These are phyloP conservation scores for Lactarius sanguifluus DNA, from an alignment of 768 basidiomycete species.

Conservation along the genomic window DNA sequence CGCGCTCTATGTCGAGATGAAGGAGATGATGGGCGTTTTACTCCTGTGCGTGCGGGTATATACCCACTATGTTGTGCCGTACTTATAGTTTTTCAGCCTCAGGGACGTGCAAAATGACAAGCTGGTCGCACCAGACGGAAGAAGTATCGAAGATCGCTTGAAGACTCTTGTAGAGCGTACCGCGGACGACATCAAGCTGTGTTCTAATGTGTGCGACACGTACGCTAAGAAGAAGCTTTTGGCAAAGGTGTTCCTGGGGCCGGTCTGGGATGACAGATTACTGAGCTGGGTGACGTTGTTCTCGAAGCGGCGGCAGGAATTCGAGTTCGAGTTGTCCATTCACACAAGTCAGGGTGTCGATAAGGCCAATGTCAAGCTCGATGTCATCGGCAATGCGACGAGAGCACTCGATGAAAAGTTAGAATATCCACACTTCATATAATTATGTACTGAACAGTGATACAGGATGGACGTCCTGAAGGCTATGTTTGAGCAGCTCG, in stretches of 20 bases:
- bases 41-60: slow-evolving; percentile 10
- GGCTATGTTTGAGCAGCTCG: slow-evolving; percentile 25
- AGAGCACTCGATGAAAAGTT: slow-evolving; percentile 30
- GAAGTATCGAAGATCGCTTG: slow-evolving; percentile 38
- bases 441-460: neutral
- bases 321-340: slow-evolving; percentile 35
- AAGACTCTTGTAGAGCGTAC: slow-evolving; percentile 34
- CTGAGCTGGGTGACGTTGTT: slow-evolving; percentile 33
- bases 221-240: slow-evolving; percentile 36
- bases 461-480: slow-evolving; percentile 27
- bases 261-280: slow-evolving; percentile 36
- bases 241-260: slow-evolving; percentile 34
- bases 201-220: slow-evolving; percentile 38
- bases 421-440: neutral
- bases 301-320: slow-evolving; percentile 31
- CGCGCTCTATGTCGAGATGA: slow-evolving; percentile 50
- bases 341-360: slow-evolving; percentile 32
- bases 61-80: neutral
- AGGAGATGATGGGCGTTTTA: slow-evolving; percentile 43
- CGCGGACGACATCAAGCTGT: slow-evolving; percentile 37
- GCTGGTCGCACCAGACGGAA: slow-evolving; percentile 36
- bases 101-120: slow-evolving; percentile 35
- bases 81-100: slow-evolving; percentile 31
- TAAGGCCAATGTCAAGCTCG: slow-evolving; percentile 24
- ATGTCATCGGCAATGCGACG: slow-evolving; percentile 7